Evolutionary conservation across 352 stramenopile species (phyloP).

Genomic region (Pythium brassicae): DNA sequence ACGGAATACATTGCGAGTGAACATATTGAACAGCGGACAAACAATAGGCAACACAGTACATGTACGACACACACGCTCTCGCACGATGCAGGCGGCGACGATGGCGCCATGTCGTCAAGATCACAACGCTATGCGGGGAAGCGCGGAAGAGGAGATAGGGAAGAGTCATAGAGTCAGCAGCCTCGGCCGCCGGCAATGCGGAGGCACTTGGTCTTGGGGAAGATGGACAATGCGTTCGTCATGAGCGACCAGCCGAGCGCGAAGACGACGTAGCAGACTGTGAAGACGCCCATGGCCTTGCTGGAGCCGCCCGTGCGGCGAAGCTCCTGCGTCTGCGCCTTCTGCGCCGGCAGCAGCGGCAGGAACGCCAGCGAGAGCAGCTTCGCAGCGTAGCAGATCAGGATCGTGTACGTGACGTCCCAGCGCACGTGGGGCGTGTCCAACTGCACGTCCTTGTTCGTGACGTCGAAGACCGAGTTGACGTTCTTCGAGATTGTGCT

Average conservation of each 20-base stretch:
- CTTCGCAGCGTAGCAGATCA: slow-evolving; percentile 35
- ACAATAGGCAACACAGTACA: too few species aligned
- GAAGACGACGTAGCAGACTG: slow-evolving; percentile 28
- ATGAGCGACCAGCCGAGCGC: slow-evolving; percentile 17
- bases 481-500: slow-evolving; percentile 33
- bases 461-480: slow-evolving; percentile 26
- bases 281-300: slow-evolving; percentile 27
- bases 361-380: slow-evolving; percentile 26
- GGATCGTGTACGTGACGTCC: slow-evolving; percentile 32
- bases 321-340: slow-evolving; percentile 36
- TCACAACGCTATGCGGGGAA: too few species aligned
- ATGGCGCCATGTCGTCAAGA: too few species aligned
- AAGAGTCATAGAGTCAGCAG: too few species aligned
- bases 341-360: slow-evolving; percentile 37
- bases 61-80: too few species aligned
- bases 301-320: slow-evolving; percentile 33
- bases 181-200: slow-evolving; percentile 20
- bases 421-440: slow-evolving; percentile 29
- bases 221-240: slow-evolving; percentile 23
- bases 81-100: too few species aligned
- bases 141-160: too few species aligned
- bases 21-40: too few species aligned
- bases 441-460: slow-evolving; percentile 29
- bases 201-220: slow-evolving; percentile 20
- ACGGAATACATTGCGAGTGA: too few species aligned